Evolutionary conservation across 164 flowering plant species (phyloP).

Genomic region (Piper betle): DNA sequence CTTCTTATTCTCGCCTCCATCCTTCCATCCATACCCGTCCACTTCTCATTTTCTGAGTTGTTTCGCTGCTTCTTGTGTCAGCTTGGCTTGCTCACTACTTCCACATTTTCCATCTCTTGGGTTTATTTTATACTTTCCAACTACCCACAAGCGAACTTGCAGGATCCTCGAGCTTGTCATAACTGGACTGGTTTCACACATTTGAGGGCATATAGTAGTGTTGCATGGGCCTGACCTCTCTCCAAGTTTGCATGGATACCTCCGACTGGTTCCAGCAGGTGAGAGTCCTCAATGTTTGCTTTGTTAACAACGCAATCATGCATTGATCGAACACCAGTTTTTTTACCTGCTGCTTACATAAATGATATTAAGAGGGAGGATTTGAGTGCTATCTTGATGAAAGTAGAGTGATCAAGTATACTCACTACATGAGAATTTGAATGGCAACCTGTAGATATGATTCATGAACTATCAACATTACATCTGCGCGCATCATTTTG

Average conservation of each 20-base stretch:
- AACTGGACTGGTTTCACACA: background rate
- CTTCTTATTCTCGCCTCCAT: constrained; percentile 7
- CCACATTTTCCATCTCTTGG: background rate
- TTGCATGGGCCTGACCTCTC: constrained; percentile 56
- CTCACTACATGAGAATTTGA: too few relatives aligned
- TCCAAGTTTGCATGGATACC: constrained; percentile 90
- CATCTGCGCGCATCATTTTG: too few relatives aligned
- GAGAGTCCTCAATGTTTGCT: too few relatives aligned
- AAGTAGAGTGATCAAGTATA: too few relatives aligned
- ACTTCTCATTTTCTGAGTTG: background rate
- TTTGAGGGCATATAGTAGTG: background rate
- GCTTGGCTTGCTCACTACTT: background rate
- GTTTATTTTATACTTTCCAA: background rate
- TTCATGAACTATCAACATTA: too few relatives aligned
- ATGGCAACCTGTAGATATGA: too few relatives aligned
- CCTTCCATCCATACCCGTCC: background rate
- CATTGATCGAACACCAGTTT: too few relatives aligned
- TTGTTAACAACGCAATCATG: too few relatives aligned
- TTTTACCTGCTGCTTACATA: too few relatives aligned
- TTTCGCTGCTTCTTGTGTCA: background rate
- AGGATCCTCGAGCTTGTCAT: background rate
- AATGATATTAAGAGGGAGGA: too few relatives aligned
- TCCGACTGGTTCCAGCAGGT: constrained; percentile 74
- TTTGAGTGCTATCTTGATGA: too few relatives aligned
- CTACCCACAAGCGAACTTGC: background rate